Evolutionary conservation across 148 eudicot species (phyloP).

Genomic region (Camellia lanceoleosa): DNA sequence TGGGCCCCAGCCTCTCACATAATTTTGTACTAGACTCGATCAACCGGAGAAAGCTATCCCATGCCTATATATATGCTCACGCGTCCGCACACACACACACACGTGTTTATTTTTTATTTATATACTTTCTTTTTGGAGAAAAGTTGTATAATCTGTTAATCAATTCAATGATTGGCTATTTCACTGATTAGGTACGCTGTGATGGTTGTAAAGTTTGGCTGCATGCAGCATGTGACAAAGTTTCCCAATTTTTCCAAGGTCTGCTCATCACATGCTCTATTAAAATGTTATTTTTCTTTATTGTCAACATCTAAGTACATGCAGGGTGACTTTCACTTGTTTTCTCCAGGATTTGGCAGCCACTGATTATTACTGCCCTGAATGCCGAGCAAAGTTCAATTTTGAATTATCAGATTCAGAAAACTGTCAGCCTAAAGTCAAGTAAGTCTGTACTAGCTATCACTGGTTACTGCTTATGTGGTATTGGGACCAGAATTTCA

Average conservation of each 20-base stretch:
- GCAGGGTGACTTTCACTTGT: slow-evolving; percentile 10
- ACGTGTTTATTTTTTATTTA: not conserved
- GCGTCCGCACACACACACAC: too few species aligned
- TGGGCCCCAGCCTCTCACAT: too few species aligned
- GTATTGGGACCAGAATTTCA: not conserved
- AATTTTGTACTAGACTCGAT: too few species aligned
- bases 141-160: not conserved
- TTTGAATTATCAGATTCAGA: slow-evolving; percentile 84
- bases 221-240: slow-evolving; percentile 76
- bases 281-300: not conserved
- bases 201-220: slow-evolving; percentile 82
- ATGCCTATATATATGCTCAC: too few species aligned
- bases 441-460: slow-evolving; percentile 33
- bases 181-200: slow-evolving; percentile 53
- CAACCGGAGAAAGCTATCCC: too few species aligned
- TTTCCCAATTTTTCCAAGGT: slow-evolving; percentile 74
- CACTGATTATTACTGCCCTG: slow-evolving; percentile 75
- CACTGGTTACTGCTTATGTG: not conserved
- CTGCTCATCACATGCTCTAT: not conserved
- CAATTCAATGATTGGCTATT: slow-evolving; percentile 8
- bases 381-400: slow-evolving; percentile 71
- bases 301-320: not conserved
- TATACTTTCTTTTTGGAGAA: not conserved
- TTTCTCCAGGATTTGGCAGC: slow-evolving; percentile 53
- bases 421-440: slow-evolving; percentile 41